Base-by-base conservation (phyloP, 1,284 basidiomycete genomes). In the Heterobasidion parviporum region DNA sequence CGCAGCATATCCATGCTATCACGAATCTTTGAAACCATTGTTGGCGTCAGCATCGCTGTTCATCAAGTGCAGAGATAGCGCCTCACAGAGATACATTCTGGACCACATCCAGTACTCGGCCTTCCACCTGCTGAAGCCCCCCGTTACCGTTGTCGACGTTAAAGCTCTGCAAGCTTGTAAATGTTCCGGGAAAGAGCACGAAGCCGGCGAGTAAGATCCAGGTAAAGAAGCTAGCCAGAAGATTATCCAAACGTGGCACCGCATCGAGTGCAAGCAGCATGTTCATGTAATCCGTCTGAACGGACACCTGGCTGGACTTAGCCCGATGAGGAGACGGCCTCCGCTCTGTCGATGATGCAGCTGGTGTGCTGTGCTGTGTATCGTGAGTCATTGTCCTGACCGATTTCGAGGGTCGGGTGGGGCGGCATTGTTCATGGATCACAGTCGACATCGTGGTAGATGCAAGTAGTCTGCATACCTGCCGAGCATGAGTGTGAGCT, bases 161-260 rank as follows among this genome's bases (percentile, higher is more conserved):
- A 15, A 64, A 52, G n/a, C 66, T 61, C 54, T 74, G 66, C 66
- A 76, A 69, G 54, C 73, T 80, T 6, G 72, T 71, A 65, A 83
- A 83, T 8, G 81, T 82, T 49, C 79, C 77, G 2, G 82, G 81
- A 59, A 83, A 80, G 34, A 83, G 69, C 18, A 83, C 67, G 63
- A 83, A 82, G 8, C 81, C 80, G 4, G 79, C 81, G 20, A 82
- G 69, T 52, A 82, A 61, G 53, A 83, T 73, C 81, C 81, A 82
- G 10, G 77, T 81, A 60, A 78, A 82, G 66, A 82, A 80, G 10
- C 70, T 68, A 1, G 77, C 73, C 14, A 76, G 63, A 16, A 80
- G 54, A 55, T 81, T 79, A 63, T 76, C 71, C 41, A 74, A 16
- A 5, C 65, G 60, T 4, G 75, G 75, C 45, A 79, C 77, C 55